Conservation (phyloP, 2,329 filamentous ascomycete genomes). For the Nigrospora osmanthi region DNA sequence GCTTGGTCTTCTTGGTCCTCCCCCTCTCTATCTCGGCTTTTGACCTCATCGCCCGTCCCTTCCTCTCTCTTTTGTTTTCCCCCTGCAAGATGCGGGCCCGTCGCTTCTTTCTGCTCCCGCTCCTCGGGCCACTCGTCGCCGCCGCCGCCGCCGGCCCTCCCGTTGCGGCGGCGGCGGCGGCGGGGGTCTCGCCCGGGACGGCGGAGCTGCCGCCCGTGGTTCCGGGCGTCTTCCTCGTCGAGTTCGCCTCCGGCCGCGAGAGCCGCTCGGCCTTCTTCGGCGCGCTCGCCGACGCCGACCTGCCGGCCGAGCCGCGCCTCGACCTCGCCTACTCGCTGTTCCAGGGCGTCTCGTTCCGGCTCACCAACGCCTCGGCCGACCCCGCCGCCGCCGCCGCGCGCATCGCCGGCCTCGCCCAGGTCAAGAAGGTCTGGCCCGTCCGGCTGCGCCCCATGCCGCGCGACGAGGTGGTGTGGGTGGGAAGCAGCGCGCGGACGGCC, state of each 20-base stretch:
- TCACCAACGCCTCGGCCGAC: conserved; percentile 32
- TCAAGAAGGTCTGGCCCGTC: conserved; percentile 43
- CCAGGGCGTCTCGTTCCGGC: conserved; percentile 45
- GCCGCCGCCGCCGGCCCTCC: too few species aligned
- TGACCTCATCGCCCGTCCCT: too few species aligned
- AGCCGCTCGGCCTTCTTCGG: not conserved
- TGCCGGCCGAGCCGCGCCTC: conserved; percentile 24
- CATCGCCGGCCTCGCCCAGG: conserved; percentile 31
- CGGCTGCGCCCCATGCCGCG: conserved; percentile 32
- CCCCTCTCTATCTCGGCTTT: too few species aligned
- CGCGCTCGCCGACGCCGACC: conserved; percentile 1
- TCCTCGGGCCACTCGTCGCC: too few species aligned
- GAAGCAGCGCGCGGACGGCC: conserved; percentile 18
- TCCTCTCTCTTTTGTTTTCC: too few species aligned
- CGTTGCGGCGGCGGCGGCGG: not conserved
- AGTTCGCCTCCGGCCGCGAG: conserved; percentile 26
- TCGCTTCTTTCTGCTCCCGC: too few species aligned
- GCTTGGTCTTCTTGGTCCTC: too few species aligned
- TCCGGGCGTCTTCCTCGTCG: conserved; percentile 43
- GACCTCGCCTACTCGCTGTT: conserved; percentile 36
- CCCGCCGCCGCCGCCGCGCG: conserved; percentile 32
- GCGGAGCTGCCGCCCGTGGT: conserved; percentile 10
- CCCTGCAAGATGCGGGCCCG: too few species aligned
- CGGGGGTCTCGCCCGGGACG: too few species aligned
- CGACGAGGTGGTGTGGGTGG: conserved; percentile 37